Evolutionary conservation across 805 yeast species (phyloP), one percentile per base, ranked within the genome.

Genomic region (Nakazawaea ernobii): DNA sequence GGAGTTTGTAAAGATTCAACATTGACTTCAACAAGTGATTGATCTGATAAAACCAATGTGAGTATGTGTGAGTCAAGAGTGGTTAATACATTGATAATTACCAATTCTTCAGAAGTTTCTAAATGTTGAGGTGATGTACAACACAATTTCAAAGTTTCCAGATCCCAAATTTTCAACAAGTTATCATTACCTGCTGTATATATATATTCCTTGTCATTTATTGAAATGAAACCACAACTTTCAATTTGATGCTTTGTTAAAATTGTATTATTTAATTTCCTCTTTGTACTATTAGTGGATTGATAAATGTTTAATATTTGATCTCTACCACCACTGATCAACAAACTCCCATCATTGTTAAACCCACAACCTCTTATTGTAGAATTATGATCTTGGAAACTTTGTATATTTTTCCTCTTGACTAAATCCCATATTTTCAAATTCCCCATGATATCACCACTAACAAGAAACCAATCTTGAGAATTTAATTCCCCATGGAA

Each of bases 301-400:
- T 67, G 72, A 72, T 80, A 89, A 43, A 79, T 65, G 52, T 82
- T 74, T 48, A 76, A 77, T 36, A 91, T 73, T 57, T 84, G 84
- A 63, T 94, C 99, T 67, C 99, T 77, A 33, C 97, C 97, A 54
- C 95, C 97, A 53, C 86, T 80, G 28, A 90, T 63, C 47, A 94
- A 72, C 29, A 69, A 61, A 17, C 70, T 68, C 9, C 85, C 88
- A 32, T 69, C 71, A 1, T 57, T 57, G 49, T 66, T 64, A 56
- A 91, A 84, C 15, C 79, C 86, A 10, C 92, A 66, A 0, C 96
- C 96, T 63, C 98, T 79, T 1, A 94, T 92, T 0, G 96, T 92
- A 26, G 87, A 75, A 6, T 74, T 76, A 60, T 94, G 99, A 52
- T 89, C 96, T 35, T 46, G 49, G 32, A 39, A 40, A 49, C 74